Evolutionary conservation across 345 rosid species (phyloP), one percentile per base, ranked within the genome.

Genomic region (Brassica nigra): DNA sequence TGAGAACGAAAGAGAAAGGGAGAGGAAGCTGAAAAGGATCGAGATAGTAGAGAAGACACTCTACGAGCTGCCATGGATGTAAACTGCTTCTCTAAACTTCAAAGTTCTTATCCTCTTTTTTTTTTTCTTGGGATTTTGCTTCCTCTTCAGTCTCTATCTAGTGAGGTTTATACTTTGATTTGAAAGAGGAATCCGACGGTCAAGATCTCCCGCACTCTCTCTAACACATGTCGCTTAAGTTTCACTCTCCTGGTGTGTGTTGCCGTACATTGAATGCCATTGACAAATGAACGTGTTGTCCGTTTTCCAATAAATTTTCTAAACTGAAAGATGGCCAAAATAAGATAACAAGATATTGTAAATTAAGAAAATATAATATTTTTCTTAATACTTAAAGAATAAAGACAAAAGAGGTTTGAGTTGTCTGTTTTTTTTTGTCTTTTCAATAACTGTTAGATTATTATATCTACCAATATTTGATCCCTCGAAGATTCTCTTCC

Each of bases 1-100:
- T 72, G 78, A 77, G 85, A 81, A 58, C 84, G 84, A 70, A 82
- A 66, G 67, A 77, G 69, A 74, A 83, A 87, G 73, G 82, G 39
- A 66, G 86, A 83, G 9, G 85, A 81, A 83, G 84, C 74, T 70
- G 87, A 81, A 57, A 85, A 57, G 11, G 90, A 86, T 79, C 90
- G 89, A 69, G 87, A 75, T 8, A 89, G 73, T 11, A 89, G 78
- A 69, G 88, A 84, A 42, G 91, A 83, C 42, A 86, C 74, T 84
- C 89, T 86, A 54, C 88, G 87, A 86, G 91, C 86, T 12, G 92
- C 91, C 92, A 90, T 88, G 70, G 80, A 84, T 62, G 34, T 37
- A 66, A 78, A 28, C 4, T 5, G 63, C 31, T 58, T 23, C 29
- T 0, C 49, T 10, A 58, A 58, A 58, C 31, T 58, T 34, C 54